These are phyloP conservation scores for Desmodesmus armatus DNA, from an alignment of 139 green algal genomes.

Conservation along the genomic window DNA sequence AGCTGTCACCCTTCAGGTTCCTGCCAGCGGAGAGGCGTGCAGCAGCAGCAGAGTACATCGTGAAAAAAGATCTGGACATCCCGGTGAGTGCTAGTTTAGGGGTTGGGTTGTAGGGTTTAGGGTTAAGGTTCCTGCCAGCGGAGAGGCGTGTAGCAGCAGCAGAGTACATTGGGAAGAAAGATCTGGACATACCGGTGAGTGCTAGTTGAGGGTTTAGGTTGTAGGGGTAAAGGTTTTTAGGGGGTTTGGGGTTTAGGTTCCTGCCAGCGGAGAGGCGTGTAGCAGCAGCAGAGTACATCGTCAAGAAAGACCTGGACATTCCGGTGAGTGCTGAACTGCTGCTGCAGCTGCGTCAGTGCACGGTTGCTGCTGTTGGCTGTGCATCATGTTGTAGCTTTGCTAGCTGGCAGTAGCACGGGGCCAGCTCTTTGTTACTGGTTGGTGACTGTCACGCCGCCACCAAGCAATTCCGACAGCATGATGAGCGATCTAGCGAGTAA, in stretches of 20 bases:
- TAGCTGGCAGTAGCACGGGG: neutral
- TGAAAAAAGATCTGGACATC: slow-evolving; percentile 56
- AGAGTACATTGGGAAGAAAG: slow-evolving; percentile 65
- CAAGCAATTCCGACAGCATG: no score
- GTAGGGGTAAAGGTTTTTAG: no score
- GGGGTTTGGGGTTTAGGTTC: slow-evolving; percentile 46
- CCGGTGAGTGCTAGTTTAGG: slow-evolving; percentile 44
- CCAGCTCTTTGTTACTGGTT: neutral
- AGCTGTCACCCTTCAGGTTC: slow-evolving; percentile 81
- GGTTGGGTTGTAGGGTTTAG: neutral
- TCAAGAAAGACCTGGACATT: slow-evolving; percentile 56
- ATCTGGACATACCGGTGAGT: slow-evolving; percentile 54
- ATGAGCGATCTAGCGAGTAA: no score
- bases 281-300: slow-evolving; percentile 66
- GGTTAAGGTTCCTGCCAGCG: slow-evolving; percentile 63
- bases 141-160: slow-evolving; percentile 60
- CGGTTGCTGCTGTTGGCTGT: no score
- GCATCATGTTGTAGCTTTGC: no score
- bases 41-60: slow-evolving; percentile 66
- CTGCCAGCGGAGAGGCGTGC: slow-evolving; percentile 63
- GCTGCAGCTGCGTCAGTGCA: neutral
- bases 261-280: slow-evolving; percentile 63
- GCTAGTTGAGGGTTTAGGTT: neutral
- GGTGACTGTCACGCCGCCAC: neutral
- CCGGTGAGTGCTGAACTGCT: slow-evolving; percentile 40